These are phyloP conservation scores for Calonectria ilicicola DNA, from an alignment of 2,329 filamentous ascomycete genomes.

Conservation along the genomic window DNA sequence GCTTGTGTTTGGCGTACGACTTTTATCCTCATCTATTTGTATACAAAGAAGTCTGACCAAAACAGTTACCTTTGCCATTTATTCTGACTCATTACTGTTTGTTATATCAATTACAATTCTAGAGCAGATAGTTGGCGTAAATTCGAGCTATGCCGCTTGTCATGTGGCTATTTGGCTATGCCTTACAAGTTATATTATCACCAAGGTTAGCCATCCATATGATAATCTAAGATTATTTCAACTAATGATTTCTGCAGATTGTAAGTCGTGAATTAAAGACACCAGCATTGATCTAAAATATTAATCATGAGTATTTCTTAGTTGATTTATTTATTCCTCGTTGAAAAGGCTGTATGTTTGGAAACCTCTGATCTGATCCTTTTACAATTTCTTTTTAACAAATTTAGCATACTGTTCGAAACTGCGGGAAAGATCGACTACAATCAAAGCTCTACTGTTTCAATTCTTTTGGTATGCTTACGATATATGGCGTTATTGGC, in stretches of 20 bases:
- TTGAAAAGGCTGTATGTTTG: constrained; percentile 68
- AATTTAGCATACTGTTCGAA: constrained; percentile 67
- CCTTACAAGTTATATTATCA: background rate
- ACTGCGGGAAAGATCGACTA: constrained; percentile 59
- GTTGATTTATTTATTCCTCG: constrained; percentile 74
- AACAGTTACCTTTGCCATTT: background rate
- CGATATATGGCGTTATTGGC: constrained; percentile 59
- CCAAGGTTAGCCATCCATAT: background rate
- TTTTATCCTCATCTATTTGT: background rate
- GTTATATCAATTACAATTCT: background rate
- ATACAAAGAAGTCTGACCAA: background rate
- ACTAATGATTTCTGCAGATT: too few relatives aligned
- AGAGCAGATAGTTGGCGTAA: background rate
- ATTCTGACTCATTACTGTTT: background rate
- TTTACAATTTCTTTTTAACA: background rate
- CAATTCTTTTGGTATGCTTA: constrained; percentile 69
- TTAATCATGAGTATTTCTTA: constrained; percentile 30
- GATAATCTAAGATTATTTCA: too few relatives aligned
- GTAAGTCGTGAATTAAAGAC: background rate
- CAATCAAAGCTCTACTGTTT: constrained; percentile 70
- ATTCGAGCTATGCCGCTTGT: background rate
- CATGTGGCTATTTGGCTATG: background rate
- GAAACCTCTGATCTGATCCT: too few relatives aligned
- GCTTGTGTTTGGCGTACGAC: background rate
- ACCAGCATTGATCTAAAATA: too few relatives aligned